Conservation (phyloP, 108 stramenopile species). For the Conticribra guillardii region DNA sequence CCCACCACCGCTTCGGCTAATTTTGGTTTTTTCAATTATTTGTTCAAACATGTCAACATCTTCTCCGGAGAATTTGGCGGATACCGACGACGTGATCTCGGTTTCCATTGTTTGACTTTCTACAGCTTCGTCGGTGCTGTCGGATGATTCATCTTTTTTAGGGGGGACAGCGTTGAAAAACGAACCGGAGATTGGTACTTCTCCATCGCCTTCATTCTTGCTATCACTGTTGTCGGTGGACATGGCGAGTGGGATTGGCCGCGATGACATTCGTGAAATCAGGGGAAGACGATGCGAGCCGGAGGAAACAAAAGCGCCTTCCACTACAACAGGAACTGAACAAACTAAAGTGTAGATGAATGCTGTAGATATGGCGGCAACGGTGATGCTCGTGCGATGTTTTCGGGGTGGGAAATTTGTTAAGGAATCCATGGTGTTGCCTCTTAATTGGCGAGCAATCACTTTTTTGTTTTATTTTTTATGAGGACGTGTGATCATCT, state of each 20-base stretch:
- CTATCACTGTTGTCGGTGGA: slow-evolving; percentile 6
- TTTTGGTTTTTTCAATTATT: slow-evolving; percentile 36
- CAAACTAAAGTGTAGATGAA: too few species aligned
- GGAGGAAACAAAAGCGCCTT: not conserved
- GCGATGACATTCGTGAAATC: not conserved
- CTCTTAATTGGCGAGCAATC: too few species aligned
- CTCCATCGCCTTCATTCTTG: slow-evolving; percentile 19
- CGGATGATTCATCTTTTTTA: not conserved
- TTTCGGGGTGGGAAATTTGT: too few species aligned
- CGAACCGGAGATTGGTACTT: slow-evolving; percentile 39
- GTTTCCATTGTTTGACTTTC: not conserved
- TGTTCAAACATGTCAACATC: slow-evolving; percentile 43
- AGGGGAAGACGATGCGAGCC: not conserved
- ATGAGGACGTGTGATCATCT: too few species aligned
- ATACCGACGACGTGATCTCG: slow-evolving; percentile 4
- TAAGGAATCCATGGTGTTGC: too few species aligned
- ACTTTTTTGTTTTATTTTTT: too few species aligned
- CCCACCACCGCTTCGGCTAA: slow-evolving; percentile 19
- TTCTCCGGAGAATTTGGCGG: slow-evolving; percentile 6
- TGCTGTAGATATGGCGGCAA: too few species aligned
- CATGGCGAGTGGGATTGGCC: slow-evolving; percentile 10
- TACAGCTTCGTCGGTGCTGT: not conserved
- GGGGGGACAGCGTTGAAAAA: slow-evolving; percentile 53
- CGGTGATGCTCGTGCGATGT: too few species aligned
- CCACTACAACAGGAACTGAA: too few species aligned